Evolutionary conservation across 2,329 filamentous ascomycete species (phyloP), one percentile per base, ranked within the genome.

Genomic region (Beauveria asiatica): DNA sequence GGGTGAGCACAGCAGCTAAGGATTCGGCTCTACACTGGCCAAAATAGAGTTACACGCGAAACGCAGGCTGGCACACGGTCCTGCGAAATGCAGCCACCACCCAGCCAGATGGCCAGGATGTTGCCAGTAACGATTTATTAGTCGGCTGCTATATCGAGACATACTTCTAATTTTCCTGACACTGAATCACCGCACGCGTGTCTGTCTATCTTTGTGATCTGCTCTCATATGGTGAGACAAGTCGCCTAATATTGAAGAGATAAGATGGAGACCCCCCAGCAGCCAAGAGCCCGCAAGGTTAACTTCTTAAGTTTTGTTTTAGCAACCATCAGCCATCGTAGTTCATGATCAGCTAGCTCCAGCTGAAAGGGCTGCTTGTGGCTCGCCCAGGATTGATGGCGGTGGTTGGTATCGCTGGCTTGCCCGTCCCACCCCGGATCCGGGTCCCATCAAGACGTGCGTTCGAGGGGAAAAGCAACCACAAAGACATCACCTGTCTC

Each of bases 401-500:
- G 58, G 58, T 60, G 58, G 58, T 60, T 60, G 58, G 58, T 49
- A 44, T 49, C 30, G 27, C 30, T 49, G 27, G 50, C 30, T 39
- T 23, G 52, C 52, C 61, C 54, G 61, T 64, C 60, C 62, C 62
- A 64, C 60, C 60, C 65, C 70, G 70, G 69, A 73, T 73, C 69
- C 69, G 69, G 70, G 70, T 67, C 68, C 70, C 70, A 70, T 69
- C 65, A 63, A 59, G 62, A 64, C 65, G 65, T 65, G 67, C 67
- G 66, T 67, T 67, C 67, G 66, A 67, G 67, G 66, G 65, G 64
- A 65, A 68, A 67, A 69, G 67, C 64, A 67, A 69, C 68, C 67
- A 68, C 63, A 70, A 65, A 53, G 53, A 70, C 67, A 72, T 68
- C 66, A 69, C 71, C 66, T 63, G 59, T 55, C 59, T 59, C 54